These are phyloP conservation scores for Plectosphaerella sp. DNA, from an alignment of 2,329 filamentous ascomycete species.

Conservation along the genomic window DNA sequence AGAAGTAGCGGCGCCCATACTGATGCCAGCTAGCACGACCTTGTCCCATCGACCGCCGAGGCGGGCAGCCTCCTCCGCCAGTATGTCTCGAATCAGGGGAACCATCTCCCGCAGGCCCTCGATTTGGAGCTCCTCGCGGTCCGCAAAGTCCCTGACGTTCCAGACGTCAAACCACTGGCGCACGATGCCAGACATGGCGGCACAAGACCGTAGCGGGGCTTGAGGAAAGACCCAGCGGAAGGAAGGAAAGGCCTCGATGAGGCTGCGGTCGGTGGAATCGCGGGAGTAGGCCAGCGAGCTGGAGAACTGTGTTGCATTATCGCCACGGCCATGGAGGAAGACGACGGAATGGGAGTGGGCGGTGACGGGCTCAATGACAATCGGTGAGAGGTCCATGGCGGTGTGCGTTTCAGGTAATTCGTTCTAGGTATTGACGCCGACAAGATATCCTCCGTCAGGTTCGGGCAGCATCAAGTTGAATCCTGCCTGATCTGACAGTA, in stretches of 20 bases:
- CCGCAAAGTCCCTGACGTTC: constrained; percentile 9
- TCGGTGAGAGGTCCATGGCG: constrained; percentile 2
- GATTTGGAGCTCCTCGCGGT: constrained; percentile 14
- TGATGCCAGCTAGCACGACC: constrained; percentile 25
- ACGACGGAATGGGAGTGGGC: constrained; percentile 35
- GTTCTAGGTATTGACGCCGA: too few species aligned
- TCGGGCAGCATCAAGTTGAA: background rate
- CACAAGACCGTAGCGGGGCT: constrained; percentile 11
- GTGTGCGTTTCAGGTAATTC: too few species aligned
- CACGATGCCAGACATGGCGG: constrained; percentile 14
- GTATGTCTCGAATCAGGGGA: constrained; percentile 8
- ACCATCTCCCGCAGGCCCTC: constrained; percentile 17
- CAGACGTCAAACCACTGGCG: constrained; percentile 25
- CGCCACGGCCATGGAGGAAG: constrained; percentile 42
- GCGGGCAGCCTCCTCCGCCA: constrained; percentile 16
- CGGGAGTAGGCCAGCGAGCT: constrained; percentile 21
- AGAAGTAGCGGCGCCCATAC: constrained; percentile 23
- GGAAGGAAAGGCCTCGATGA: constrained; percentile 15
- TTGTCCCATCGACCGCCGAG: constrained; percentile 11
- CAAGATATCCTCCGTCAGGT: background rate
- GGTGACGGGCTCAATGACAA: constrained; percentile 9
- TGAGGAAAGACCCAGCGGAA: constrained; percentile 24
- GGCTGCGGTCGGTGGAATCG: constrained; percentile 20
- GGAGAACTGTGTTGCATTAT: constrained; percentile 26
- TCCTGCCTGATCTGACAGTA: background rate